Conservation (phyloP, 257 asterid species). For the Solanum paucissectum region DNA sequence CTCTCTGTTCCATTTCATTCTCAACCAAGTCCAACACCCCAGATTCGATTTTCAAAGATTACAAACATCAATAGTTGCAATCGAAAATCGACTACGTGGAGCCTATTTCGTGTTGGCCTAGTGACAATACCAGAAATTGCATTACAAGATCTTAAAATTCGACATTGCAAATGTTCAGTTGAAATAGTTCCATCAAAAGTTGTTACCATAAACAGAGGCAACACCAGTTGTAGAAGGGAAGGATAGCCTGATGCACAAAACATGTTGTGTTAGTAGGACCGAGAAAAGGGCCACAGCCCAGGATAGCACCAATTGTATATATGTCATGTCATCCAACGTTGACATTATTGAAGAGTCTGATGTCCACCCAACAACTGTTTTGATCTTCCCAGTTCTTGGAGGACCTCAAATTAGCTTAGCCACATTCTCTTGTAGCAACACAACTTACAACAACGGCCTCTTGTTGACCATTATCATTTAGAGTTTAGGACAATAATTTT, state of each 20-base stretch:
- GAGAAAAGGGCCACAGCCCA: too few relatives aligned
- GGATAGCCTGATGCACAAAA: background rate
- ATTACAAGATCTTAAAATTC: constrained; percentile 38
- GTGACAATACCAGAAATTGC: constrained; percentile 59
- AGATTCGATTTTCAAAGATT: constrained; percentile 18
- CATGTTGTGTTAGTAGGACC: too few relatives aligned
- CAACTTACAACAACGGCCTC: too few relatives aligned
- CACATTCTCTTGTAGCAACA: too few relatives aligned
- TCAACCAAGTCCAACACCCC: constrained; percentile 78
- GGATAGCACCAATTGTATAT: too few relatives aligned
- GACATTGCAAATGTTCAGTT: constrained; percentile 49
- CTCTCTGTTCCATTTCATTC: constrained; percentile 35
- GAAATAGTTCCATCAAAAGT: constrained; percentile 25
- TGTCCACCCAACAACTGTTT: too few relatives aligned
- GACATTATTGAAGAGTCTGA: too few relatives aligned
- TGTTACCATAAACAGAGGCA: constrained; percentile 10
- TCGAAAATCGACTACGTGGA: constrained; percentile 30
- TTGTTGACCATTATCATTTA: too few relatives aligned
- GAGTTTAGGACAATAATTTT: too few relatives aligned
- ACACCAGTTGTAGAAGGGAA: background rate
- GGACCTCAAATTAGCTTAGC: too few relatives aligned
- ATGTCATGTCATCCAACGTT: too few relatives aligned
- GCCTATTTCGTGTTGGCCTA: constrained; percentile 46
- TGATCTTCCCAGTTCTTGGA: too few relatives aligned
- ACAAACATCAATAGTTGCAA: background rate